Evolutionary conservation across 345 rosid species (phyloP), one percentile per base, ranked within the genome.

Genomic region (Eutrema yunnanense): DNA sequence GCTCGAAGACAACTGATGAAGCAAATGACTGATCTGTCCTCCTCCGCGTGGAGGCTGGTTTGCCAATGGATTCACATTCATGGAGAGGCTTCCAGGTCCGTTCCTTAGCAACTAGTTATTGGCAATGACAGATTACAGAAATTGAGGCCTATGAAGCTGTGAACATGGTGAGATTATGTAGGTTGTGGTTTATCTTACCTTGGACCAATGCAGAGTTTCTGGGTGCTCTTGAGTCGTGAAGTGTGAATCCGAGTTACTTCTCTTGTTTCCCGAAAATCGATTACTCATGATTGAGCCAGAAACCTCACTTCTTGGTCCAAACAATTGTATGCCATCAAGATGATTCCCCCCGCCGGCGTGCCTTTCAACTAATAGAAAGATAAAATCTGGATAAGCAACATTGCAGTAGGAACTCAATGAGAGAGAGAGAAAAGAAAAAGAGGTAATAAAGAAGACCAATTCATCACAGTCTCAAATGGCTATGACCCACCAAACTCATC

Each of bases 311-410:
- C 94, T 86, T 30, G 89, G 84, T 67, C 86, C 82, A 64, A 86
- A 90, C 82, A 73, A 86, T 33, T 94, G 97, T 80, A 89, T 81
- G n/a, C 96, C 97, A 78, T 89, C 93, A 22, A 89, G 89, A 81
- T 88, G 92, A 81, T 65, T 89, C 16, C 61, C 85, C 10, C 84
- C 82, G 50, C 61, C 81, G 44, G 55, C 81, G 79, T 85, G 87
- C 75, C 84, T 86, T 84, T 89, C 91, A 74, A 82, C 73, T 62
- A 73, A 41, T 49, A 48, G 57, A 29, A 65, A 58, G 58, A 41
- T 16, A 57, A 57, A 65, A 29, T 9, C 30, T 9, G 7, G 11
- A 14, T 56, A 70, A 75, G 44, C 37, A 52, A 61, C 12, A 54
- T 9, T 52, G 69, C 29, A 27, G 26, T 43, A 26, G 36, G 40